phyloP scores from a whole-genome alignment of 2,329 filamentous ascomycete genomes.

The Trichophyton rubrum region DNA sequence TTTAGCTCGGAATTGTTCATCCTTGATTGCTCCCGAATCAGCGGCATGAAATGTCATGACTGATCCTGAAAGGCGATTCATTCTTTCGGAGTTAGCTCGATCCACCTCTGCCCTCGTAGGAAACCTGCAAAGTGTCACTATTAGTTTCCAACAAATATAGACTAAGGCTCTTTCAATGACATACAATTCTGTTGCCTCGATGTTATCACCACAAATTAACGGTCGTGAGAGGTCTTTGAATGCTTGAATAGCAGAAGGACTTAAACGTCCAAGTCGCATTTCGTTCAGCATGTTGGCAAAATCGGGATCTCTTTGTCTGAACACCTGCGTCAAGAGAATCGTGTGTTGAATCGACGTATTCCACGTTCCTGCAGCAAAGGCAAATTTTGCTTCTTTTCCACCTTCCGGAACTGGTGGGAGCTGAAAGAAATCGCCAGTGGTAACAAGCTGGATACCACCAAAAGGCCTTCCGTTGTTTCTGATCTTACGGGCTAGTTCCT shows the following conservation, averaged over 20 bases:
- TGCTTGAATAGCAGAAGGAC: conserved; percentile 57
- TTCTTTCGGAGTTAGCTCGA: conserved; percentile 62
- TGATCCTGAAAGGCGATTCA: conserved; percentile 59
- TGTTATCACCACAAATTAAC: conserved; percentile 57
- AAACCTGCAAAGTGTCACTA: conserved; percentile 42
- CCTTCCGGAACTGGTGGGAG: conserved; percentile 81
- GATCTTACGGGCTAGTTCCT: conserved; percentile 70
- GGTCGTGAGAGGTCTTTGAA: conserved; percentile 65
- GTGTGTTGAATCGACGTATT: conserved; percentile 86
- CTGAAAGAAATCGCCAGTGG: conserved; percentile 97
- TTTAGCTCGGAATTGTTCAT: conserved; percentile 58
- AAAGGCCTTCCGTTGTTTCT: conserved; percentile 87
- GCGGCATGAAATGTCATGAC: conserved; percentile 55
- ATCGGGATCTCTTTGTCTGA: conserved; percentile 80
- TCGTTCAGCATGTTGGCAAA: conserved; percentile 96
- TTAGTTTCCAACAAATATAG: conserved; percentile 3
- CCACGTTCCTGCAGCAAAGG: conserved; percentile 89
- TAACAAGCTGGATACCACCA: conserved; percentile 88
- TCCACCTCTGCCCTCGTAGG: conserved; percentile 87
- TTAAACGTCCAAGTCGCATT: conserved; percentile 81
- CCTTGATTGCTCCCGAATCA: conserved; percentile 58
- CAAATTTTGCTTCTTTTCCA: conserved; percentile 65
- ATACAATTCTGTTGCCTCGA: conserved; percentile 74
- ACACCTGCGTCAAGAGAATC: conserved; percentile 87
- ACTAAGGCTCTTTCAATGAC: conserved; percentile 14